phyloP scores from a whole-genome alignment of 257 asterid genomes.

The Solanum rostratum region DNA sequence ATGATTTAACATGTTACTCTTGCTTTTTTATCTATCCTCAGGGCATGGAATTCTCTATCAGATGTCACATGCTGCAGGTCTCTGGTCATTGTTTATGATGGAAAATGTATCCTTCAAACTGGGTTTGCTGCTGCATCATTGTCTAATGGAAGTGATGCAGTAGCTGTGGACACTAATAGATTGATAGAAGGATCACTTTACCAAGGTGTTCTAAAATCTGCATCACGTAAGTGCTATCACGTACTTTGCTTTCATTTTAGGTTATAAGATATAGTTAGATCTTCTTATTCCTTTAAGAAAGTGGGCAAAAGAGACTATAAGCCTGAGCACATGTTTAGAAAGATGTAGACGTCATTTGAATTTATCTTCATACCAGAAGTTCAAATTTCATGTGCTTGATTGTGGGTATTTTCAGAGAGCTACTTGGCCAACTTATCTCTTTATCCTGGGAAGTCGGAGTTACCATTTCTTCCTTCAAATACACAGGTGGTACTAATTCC shows the following conservation, averaged over 20 bases:
- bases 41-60: constrained; percentile 92
- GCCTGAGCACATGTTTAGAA: neutral
- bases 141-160: constrained; percentile 31
- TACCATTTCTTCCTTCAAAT: constrained; percentile 83
- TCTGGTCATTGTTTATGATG: constrained; percentile 59
- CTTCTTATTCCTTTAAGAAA: neutral
- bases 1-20: neutral
- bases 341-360: neutral
- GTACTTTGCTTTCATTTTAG: constrained; percentile 1
- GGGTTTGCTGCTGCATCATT: constrained; percentile 53
- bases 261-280: neutral
- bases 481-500: constrained; percentile 48
- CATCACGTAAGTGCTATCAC: constrained; percentile 57
- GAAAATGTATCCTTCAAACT: constrained; percentile 63
- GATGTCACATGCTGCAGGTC: constrained; percentile 80
- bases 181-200: constrained; percentile 71
- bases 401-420: constrained; percentile 48
- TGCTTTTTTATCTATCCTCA: constrained; percentile 19
- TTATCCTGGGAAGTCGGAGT: constrained; percentile 88
- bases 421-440: constrained; percentile 93
- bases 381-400: constrained; percentile 5
- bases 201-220: constrained; percentile 47
- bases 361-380: neutral
- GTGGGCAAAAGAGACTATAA: neutral
- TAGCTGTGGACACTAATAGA: constrained; percentile 41